Evolutionary conservation across 495 filamentous ascomycete species (phyloP).

Genomic region (Immersiella caudata): DNA sequence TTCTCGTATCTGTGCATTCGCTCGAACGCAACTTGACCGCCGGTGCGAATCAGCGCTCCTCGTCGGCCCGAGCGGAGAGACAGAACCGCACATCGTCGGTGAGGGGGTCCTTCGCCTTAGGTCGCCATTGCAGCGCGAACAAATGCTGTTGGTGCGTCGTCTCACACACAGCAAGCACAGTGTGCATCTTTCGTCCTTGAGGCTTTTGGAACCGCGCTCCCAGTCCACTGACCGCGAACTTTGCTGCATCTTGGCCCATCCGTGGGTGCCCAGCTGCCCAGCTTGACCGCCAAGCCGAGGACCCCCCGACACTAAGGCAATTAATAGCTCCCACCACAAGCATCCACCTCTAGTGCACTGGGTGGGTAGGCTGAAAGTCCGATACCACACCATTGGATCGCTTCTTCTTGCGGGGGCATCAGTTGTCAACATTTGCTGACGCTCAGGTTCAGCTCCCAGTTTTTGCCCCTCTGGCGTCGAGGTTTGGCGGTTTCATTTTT

Average conservation of each 20-base stretch:
- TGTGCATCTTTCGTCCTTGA: too few species aligned
- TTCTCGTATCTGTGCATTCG: background rate
- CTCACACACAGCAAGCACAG: background rate
- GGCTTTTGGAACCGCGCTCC: background rate
- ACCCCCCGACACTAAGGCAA: background rate
- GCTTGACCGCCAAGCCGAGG: background rate
- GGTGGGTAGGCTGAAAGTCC: constrained; percentile 1
- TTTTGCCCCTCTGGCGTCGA: too few species aligned
- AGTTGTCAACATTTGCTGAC: background rate
- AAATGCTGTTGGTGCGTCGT: background rate
- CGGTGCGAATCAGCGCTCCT: constrained; percentile 1
- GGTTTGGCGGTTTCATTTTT: background rate
- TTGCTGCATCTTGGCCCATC: background rate
- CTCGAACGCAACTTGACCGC: background rate
- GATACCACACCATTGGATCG: background rate
- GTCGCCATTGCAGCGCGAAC: background rate
- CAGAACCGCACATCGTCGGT: background rate
- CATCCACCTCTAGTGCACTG: background rate
- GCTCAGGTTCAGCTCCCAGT: background rate
- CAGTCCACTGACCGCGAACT: background rate
- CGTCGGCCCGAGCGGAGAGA: constrained; percentile 10
- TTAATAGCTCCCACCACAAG: background rate
- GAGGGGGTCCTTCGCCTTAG: background rate
- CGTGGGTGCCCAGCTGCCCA: background rate
- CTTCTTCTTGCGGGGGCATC: background rate